Evolutionary conservation across 2,329 filamentous ascomycete species (phyloP).

Genomic region (Septoria linicola): DNA sequence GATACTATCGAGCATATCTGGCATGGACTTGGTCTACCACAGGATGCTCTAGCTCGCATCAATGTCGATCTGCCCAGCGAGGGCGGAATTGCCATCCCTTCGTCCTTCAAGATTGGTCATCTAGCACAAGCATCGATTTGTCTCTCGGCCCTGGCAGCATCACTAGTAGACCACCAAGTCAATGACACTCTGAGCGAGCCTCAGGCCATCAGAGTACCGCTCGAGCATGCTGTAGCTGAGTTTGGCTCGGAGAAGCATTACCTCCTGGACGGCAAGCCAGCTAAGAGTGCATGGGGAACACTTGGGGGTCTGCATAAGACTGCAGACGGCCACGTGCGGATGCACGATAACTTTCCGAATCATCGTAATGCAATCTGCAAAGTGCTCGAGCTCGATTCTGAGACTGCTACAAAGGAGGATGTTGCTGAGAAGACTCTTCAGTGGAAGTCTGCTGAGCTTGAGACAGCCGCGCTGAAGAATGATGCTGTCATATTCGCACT

Average conservation of each 20-base stretch:
- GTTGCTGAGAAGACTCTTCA: slow-evolving; percentile 41
- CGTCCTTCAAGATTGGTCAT: slow-evolving; percentile 56
- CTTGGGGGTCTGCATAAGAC: slow-evolving; percentile 56
- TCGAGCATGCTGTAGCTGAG: slow-evolving; percentile 51
- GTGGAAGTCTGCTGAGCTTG: slow-evolving; percentile 52
- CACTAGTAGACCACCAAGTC: slow-evolving; percentile 42
- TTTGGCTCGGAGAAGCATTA: slow-evolving; percentile 57
- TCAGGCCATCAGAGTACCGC: slow-evolving; percentile 45
- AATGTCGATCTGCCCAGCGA: slow-evolving; percentile 27
- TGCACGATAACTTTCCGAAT: slow-evolving; percentile 57
- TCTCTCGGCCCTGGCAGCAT: slow-evolving; percentile 52
- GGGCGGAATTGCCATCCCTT: slow-evolving; percentile 41
- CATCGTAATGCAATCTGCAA: slow-evolving; percentile 48
- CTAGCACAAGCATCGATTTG: slow-evolving; percentile 56
- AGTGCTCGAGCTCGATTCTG: slow-evolving; percentile 44
- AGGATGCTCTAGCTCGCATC: neutral
- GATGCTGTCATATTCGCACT: slow-evolving; percentile 52
- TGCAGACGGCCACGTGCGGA: slow-evolving; percentile 53
- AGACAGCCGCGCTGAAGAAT: slow-evolving; percentile 44
- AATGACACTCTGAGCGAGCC: slow-evolving; percentile 26
- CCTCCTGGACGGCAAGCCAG: slow-evolving; percentile 42
- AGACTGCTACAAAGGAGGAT: slow-evolving; percentile 39
- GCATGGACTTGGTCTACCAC: slow-evolving; percentile 28
- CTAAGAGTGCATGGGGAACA: slow-evolving; percentile 40
- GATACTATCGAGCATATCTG: slow-evolving; percentile 38